These are phyloP conservation scores for Agaricus bisporus DNA, from an alignment of 768 basidiomycete genomes.

Conservation along the genomic window DNA sequence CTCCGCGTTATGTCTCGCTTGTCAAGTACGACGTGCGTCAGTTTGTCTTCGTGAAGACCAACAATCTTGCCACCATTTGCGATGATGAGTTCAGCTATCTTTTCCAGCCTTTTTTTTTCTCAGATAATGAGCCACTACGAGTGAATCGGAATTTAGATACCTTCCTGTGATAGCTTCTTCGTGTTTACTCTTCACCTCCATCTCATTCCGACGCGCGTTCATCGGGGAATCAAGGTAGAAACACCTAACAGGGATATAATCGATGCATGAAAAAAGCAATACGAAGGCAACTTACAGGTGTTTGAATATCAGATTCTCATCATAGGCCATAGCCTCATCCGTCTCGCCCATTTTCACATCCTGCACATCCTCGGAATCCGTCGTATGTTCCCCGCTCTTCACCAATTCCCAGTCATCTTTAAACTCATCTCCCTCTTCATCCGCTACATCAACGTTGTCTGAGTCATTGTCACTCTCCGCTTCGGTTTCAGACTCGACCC, in stretches of 20 bases:
- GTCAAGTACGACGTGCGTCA: constrained; percentile 85
- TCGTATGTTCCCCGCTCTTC: constrained; percentile 15
- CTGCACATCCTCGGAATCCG: constrained; percentile 14
- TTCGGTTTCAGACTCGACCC: constrained; percentile 20
- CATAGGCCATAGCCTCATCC: constrained; percentile 67
- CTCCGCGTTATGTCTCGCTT: constrained; percentile 76
- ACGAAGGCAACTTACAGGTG: constrained; percentile 55
- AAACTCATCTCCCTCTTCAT: constrained; percentile 20
- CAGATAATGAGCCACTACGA: not conserved
- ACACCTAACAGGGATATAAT: constrained; percentile 38
- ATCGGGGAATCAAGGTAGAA: constrained; percentile 85
- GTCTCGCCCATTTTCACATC: constrained; percentile 69
- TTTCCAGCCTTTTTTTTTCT: constrained; percentile 42
- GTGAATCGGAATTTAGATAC: constrained; percentile 29
- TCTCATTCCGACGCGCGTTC: constrained; percentile 62
- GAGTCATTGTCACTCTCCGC: constrained; percentile 65
- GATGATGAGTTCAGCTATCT: constrained; percentile 45
- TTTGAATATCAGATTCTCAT: constrained; percentile 70
- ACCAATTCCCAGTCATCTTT: constrained; percentile 37
- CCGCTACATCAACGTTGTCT: constrained; percentile 52
- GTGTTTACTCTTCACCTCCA: constrained; percentile 49
- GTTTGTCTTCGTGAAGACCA: constrained; percentile 63
- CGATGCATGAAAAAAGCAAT: not conserved
- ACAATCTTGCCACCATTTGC: constrained; percentile 71
- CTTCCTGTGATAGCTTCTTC: constrained; percentile 45